Evolutionary conservation across 495 filamentous ascomycete genomes (phyloP), one percentile per base, ranked within the genome.

Genomic region (Articulospora tetracladia): DNA sequence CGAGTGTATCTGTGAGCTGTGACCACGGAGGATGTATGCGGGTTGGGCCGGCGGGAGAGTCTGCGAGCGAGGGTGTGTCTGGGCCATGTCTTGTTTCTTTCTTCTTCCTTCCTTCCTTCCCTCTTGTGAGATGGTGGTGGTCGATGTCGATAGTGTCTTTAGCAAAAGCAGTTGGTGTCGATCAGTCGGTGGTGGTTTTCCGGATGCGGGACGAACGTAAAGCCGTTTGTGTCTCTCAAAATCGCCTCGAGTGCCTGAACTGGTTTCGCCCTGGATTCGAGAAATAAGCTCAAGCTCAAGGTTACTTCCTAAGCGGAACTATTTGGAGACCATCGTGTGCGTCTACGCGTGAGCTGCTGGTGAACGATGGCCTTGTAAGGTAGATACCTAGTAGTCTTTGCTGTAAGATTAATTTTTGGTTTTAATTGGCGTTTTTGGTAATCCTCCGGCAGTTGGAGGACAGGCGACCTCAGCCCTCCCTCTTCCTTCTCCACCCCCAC

Each of bases 21-120:
- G 94, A 55, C 94, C 94, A 64, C 94, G 88, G 30, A 98, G 82
- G 51, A 98, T 85, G 68, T 94, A 93, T 53, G 62, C 52, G 23
- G 67, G 67, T 34, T 66, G 63, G 30, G 64, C 61, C 20, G 52
- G 61, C 32, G 60, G 67, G 28, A 64, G 48, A 22, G 63, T 48
- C 66, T 44, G 39, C 39, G 60, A 64, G 28, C 62, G 48, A 22
- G 63, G 34, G 63, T 44, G 39, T 17, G 39, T 44, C 39, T 44
- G 39, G 39, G 39, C 39, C 39, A 44, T 44, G 39, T 3, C 39
- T 19, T n/a, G n/a, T n/a, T n/a, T n/a, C n/a, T n/a, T n/a, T n/a
- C n/a, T n/a, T n/a, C n/a, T n/a, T n/a, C n/a, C n/a, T n/a, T n/a
- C n/a, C 7, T 44, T 15, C 15, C 30, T 34, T 15, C 6, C 7